Conservation (phyloP, 164 flowering plant genomes). For the Sextonia rubra region DNA sequence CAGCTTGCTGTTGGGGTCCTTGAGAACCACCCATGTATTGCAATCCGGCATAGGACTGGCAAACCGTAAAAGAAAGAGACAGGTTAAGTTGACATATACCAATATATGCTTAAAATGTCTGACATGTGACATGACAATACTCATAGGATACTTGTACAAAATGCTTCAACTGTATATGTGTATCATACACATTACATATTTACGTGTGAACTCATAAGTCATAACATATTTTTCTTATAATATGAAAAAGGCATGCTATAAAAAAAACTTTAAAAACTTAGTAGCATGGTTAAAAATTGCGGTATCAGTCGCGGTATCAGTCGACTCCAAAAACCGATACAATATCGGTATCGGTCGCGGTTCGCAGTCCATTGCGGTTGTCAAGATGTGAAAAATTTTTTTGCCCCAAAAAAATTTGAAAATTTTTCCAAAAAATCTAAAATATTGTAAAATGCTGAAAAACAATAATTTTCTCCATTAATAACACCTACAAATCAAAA, state of each 20-base stretch:
- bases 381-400: too few relatives aligned
- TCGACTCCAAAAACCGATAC: too few relatives aligned
- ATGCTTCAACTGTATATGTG: not conserved
- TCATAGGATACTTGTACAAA: not conserved
- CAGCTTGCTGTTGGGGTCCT: conserved; percentile 3
- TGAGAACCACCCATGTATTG: not conserved
- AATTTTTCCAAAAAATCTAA: too few relatives aligned
- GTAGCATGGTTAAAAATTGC: too few relatives aligned
- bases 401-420: too few relatives aligned
- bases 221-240: not conserved
- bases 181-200: too few relatives aligned
- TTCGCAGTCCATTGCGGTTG: too few relatives aligned
- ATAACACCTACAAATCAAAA: too few relatives aligned
- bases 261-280: not conserved
- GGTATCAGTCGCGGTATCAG: too few relatives aligned
- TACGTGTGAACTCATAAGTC: not conserved
- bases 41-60: not conserved
- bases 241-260: not conserved
- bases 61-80: not conserved
- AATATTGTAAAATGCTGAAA: too few relatives aligned
- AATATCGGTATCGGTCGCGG: too few relatives aligned
- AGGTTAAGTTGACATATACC: not conserved
- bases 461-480: too few relatives aligned
- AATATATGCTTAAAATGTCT: not conserved
- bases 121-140: not conserved